Conservation (phyloP, 345 rosid species). For the Citrus reticulata region DNA sequence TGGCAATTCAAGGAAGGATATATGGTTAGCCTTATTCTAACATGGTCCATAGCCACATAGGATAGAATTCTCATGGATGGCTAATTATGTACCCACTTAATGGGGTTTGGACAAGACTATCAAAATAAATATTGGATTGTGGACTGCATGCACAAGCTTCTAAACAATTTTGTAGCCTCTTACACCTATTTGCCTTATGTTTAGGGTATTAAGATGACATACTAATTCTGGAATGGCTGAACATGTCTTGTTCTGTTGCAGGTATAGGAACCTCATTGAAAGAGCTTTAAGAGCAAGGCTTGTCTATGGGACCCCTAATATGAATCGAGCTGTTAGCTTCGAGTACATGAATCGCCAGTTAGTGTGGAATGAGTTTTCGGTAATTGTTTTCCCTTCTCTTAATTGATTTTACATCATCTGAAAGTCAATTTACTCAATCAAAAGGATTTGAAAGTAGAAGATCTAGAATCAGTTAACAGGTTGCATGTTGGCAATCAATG, state of each 20-base stretch:
- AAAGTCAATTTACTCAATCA: not conserved
- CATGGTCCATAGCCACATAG: not conserved
- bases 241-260: constrained; percentile 30
- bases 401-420: not conserved
- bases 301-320: constrained; percentile 83
- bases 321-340: constrained; percentile 97
- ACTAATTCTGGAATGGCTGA: not conserved
- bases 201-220: not conserved
- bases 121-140: not conserved
- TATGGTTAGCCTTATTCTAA: not conserved
- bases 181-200: not conserved
- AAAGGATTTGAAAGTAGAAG: not conserved
- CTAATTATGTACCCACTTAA: not conserved
- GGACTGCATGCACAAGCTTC: not conserved
- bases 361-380: constrained; percentile 99
- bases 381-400: constrained; percentile 32
- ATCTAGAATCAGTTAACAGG: not conserved
- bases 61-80: not conserved
- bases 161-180: not conserved
- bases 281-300: constrained; percentile 89
- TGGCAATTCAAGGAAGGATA: not conserved
- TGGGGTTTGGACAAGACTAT: not conserved
- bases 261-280: constrained; percentile 91
- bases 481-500: not conserved
- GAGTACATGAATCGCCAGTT: constrained; percentile 98